These are phyloP conservation scores for Plasmodium billcollinsi DNA, from an alignment of 169 alveolate species.

Conservation along the genomic window DNA sequence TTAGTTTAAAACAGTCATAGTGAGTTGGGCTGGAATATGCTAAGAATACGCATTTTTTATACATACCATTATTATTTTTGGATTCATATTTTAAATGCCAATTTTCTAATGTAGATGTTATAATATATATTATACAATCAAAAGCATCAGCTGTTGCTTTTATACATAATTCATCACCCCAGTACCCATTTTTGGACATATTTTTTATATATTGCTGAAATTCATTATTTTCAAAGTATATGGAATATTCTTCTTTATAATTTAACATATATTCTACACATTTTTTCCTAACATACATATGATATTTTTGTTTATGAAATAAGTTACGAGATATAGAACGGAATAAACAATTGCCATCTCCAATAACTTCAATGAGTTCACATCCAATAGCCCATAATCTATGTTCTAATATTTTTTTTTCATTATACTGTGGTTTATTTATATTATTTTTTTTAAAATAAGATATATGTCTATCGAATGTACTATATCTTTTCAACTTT, in stretches of 20 bases:
- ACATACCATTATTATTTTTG: conserved; percentile 22
- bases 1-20: conserved; percentile 78
- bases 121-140: conserved; percentile 80
- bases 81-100: conserved; percentile 82
- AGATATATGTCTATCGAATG: conserved; percentile 54
- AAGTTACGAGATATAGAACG: conserved; percentile 81
- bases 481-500: conserved; percentile 24
- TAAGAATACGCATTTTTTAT: conserved; percentile 77
- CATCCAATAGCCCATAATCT: conserved; percentile 78
- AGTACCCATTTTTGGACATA: conserved; percentile 78
- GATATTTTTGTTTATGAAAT: conserved; percentile 79
- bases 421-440: conserved; percentile 10
- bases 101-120: conserved; percentile 79
- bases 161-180: conserved; percentile 85
- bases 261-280: conserved; percentile 78
- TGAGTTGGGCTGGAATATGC: conserved; percentile 83
- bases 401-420: conserved; percentile 68
- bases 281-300: conserved; percentile 74
- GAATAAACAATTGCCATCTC: conserved; percentile 85
- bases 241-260: conserved; percentile 68
- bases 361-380: conserved; percentile 52
- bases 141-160: conserved; percentile 84
- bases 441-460: conserved; percentile 36
- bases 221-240: conserved; percentile 70
- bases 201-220: conserved; percentile 71